phyloP scores from a whole-genome alignment of 306 rosid species.

The Vicia faba region DNA sequence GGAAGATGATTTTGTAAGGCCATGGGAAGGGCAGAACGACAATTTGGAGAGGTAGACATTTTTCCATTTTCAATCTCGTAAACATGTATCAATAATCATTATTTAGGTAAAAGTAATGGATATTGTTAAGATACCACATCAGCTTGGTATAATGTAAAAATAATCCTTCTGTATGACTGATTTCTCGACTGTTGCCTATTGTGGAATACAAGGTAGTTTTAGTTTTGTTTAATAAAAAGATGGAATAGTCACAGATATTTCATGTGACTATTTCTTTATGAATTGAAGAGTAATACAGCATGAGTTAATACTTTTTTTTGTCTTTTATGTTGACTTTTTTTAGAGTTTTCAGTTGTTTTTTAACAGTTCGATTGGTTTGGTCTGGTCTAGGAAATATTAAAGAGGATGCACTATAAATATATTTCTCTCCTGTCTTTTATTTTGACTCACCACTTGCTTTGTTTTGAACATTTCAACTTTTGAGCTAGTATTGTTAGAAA shows the following conservation, averaged over 20 bases:
- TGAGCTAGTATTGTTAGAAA: background rate
- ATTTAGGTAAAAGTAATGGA: constrained; percentile 27
- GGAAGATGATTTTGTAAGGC: constrained; percentile 75
- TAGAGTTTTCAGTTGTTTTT: background rate
- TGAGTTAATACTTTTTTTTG: background rate
- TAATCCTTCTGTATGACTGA: background rate
- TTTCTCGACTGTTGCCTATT: background rate
- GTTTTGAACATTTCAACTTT: background rate
- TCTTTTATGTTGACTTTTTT: background rate
- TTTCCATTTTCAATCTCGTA: constrained; percentile 31
- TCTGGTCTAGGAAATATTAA: background rate
- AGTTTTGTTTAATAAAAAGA: too few relatives aligned
- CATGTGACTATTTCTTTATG: background rate
- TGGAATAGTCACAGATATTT: background rate
- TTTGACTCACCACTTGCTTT: background rate
- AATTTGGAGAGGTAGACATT: constrained; percentile 75
- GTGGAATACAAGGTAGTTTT: background rate
- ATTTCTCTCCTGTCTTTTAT: background rate
- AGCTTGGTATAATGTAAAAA: background rate
- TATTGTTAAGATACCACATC: constrained; percentile 2
- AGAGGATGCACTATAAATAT: background rate
- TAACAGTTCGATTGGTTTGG: background rate
- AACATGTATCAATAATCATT: constrained; percentile 20
- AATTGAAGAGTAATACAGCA: background rate
- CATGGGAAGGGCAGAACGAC: constrained; percentile 82